phyloP scores from a whole-genome alignment of 2,329 filamentous ascomycete genomes.

The Fusarium chuoi region DNA sequence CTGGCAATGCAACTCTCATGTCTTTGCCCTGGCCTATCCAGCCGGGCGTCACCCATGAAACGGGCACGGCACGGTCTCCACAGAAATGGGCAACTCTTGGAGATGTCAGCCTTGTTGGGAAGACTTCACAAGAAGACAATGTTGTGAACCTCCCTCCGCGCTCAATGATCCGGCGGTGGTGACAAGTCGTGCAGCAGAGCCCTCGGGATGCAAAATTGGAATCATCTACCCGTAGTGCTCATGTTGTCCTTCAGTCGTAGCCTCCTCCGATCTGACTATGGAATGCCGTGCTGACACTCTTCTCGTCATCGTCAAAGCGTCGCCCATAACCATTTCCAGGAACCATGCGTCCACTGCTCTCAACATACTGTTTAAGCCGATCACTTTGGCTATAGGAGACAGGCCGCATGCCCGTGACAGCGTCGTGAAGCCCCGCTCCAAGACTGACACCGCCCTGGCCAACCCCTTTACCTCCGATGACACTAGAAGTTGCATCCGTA shows the following conservation, averaged over 20 bases:
- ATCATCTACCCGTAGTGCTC: constrained; percentile 45
- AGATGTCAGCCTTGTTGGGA: constrained; percentile 35
- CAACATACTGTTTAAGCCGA: constrained; percentile 92
- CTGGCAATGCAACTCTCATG: constrained; percentile 34
- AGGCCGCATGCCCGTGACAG: constrained; percentile 71
- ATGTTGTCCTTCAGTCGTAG: constrained; percentile 58
- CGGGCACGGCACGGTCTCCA: constrained; percentile 39
- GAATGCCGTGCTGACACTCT: constrained; percentile 96
- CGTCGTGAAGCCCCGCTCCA: constrained; percentile 79
- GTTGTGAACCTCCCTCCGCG: constrained; percentile 30
- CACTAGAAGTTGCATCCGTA: constrained; percentile 83
- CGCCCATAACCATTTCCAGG: constrained; percentile 75
- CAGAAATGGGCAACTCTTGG: constrained; percentile 27
- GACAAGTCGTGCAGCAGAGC: constrained; percentile 40
- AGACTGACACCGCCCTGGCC: constrained; percentile 90
- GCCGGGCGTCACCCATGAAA: constrained; percentile 34
- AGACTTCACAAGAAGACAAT: constrained; percentile 38
- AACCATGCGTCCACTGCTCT: constrained; percentile 79
- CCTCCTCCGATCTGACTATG: constrained; percentile 87
- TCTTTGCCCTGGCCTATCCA: constrained; percentile 36
- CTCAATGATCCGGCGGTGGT: constrained; percentile 34
- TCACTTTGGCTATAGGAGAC: constrained; percentile 73
- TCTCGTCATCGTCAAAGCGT: constrained; percentile 88
- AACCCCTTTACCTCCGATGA: constrained; percentile 78
- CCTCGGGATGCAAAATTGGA: constrained; percentile 44